Conservation (phyloP, 345 rosid genomes). For the Balakata baccata region DNA sequence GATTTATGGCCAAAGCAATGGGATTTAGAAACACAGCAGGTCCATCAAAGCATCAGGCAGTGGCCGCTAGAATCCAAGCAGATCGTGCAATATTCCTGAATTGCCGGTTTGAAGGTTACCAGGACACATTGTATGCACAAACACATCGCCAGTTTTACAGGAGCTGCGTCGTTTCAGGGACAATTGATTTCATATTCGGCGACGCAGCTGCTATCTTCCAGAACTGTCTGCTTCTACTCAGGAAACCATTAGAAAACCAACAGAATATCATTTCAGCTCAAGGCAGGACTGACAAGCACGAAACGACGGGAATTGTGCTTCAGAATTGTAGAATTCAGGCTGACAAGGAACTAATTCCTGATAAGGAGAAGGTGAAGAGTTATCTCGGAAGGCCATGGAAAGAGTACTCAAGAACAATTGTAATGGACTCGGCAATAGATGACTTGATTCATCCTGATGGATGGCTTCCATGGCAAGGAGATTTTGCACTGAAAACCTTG, state of each 20-base stretch:
- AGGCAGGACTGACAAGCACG: slow-evolving; percentile 52
- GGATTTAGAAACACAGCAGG: slow-evolving; percentile 94
- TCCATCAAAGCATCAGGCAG: slow-evolving; percentile 63
- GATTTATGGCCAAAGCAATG: slow-evolving; percentile 63
- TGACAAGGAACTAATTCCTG: slow-evolving; percentile 42
- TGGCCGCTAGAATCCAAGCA: slow-evolving; percentile 66
- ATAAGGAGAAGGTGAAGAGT: slow-evolving; percentile 37
- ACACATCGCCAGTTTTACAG: slow-evolving; percentile 79
- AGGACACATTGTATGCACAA: slow-evolving; percentile 66
- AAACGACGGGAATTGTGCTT: slow-evolving; percentile 71
- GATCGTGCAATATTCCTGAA: slow-evolving; percentile 64
- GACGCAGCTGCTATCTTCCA: slow-evolving; percentile 79
- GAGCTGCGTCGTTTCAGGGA: slow-evolving; percentile 65
- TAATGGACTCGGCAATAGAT: slow-evolving; percentile 69
- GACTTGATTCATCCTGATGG: slow-evolving; percentile 74
- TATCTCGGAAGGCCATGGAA: slow-evolving; percentile 87
- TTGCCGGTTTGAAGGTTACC: slow-evolving; percentile 77
- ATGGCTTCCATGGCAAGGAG: slow-evolving; percentile 58
- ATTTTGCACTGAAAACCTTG: slow-evolving; percentile 48
- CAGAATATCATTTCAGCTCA: slow-evolving; percentile 65
- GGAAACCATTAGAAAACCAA: slow-evolving; percentile 56
- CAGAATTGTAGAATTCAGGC: slow-evolving; percentile 61
- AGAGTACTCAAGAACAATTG: slow-evolving; percentile 54
- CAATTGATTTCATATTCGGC: slow-evolving; percentile 82
- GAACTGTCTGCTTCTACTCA: slow-evolving; percentile 54